These are phyloP conservation scores for Trichophyton rubrum DNA, from an alignment of 2,329 filamentous ascomycete genomes.

Conservation along the genomic window DNA sequence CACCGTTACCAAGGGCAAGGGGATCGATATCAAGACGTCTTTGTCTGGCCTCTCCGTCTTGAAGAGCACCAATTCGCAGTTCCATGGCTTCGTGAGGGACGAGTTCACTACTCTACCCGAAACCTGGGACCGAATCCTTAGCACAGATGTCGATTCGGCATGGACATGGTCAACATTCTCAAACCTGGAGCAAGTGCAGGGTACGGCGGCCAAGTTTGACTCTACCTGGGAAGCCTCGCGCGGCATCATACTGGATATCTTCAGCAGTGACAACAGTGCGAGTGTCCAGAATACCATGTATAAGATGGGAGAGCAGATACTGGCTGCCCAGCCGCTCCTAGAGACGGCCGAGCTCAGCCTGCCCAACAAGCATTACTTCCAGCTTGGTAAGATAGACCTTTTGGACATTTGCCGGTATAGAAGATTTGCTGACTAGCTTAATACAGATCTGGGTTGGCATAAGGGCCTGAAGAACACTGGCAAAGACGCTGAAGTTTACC, in stretches of 20 bases:
- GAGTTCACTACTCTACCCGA: constrained; percentile 86
- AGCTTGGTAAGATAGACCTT: constrained; percentile 47
- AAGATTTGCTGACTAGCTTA: constrained; percentile 8
- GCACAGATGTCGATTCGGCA: constrained; percentile 74
- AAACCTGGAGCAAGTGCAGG: constrained; percentile 53
- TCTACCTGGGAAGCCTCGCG: constrained; percentile 65
- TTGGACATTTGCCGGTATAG: neutral
- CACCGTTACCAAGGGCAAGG: constrained; percentile 51
- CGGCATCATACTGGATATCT: constrained; percentile 76
- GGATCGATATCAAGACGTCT: constrained; percentile 63
- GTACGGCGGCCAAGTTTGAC: constrained; percentile 57
- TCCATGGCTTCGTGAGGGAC: constrained; percentile 86
- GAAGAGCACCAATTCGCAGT: constrained; percentile 92
- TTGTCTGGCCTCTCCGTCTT: constrained; percentile 76
- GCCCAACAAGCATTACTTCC: constrained; percentile 98
- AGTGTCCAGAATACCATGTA: constrained; percentile 98
- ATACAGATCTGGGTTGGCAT: constrained; percentile 82
- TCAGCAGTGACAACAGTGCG: constrained; percentile 79
- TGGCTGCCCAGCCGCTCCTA: constrained; percentile 60
- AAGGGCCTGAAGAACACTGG: constrained; percentile 91
- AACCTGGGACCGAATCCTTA: constrained; percentile 89
- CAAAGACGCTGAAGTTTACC: constrained; percentile 89
- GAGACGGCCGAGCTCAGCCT: constrained; percentile 67
- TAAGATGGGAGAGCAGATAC: constrained; percentile 86
- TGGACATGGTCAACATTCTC: constrained; percentile 76